phyloP scores from a whole-genome alignment of 345 rosid genomes.

The Citrus unshiu region DNA sequence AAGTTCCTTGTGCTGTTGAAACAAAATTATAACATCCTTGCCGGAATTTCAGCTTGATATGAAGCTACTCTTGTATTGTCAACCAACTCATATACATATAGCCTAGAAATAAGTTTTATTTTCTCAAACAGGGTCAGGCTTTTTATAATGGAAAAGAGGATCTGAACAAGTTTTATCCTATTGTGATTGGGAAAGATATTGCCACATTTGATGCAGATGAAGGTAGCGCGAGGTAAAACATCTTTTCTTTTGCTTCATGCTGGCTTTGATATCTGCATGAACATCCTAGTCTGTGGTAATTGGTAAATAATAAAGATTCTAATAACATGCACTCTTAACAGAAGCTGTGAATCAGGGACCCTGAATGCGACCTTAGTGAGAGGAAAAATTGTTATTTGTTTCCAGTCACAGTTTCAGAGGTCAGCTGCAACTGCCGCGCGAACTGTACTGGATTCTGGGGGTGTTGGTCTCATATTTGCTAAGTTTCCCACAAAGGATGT shows the following conservation, averaged over 20 bases:
- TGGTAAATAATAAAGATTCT: neutral
- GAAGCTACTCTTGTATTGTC: neutral
- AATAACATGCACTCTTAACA: constrained; percentile 8
- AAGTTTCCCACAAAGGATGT: constrained; percentile 43
- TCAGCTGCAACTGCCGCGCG: constrained; percentile 28
- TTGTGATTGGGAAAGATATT: constrained; percentile 45
- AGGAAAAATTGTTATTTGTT: constrained; percentile 51
- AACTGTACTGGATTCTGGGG: constrained; percentile 33
- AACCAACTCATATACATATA: neutral
- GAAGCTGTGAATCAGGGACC: constrained; percentile 38
- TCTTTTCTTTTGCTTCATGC: neutral
- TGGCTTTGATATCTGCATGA: neutral
- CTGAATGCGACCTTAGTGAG: constrained; percentile 40
- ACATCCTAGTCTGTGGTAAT: neutral
- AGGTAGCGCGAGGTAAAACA: constrained; percentile 37
- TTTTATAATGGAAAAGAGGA: constrained; percentile 31
- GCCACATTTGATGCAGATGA: constrained; percentile 30
- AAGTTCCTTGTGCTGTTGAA: neutral
- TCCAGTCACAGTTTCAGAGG: constrained; percentile 47
- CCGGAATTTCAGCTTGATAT: neutral
- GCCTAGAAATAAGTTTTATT: neutral
- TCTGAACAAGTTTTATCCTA: constrained; percentile 33
- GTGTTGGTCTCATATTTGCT: constrained; percentile 44
- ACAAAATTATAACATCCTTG: neutral
- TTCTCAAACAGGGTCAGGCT: constrained; percentile 47